Evolutionary conservation across 148 eudicot species (phyloP).

Genomic region (Dysphania ambrosioides): DNA sequence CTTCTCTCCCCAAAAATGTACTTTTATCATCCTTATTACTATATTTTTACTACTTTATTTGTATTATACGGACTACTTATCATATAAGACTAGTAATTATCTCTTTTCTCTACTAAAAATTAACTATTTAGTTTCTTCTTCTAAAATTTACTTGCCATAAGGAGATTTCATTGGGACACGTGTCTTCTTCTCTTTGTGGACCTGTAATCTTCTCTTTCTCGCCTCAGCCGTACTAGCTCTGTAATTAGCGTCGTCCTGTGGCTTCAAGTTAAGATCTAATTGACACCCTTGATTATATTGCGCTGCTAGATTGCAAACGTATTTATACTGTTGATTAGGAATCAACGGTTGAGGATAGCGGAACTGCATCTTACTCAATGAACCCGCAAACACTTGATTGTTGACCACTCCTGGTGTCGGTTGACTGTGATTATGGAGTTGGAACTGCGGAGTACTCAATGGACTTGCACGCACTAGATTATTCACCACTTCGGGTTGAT

Average conservation of each 20-base stretch:
- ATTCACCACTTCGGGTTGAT: neutral
- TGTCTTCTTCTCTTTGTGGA: neutral
- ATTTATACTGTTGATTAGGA: neutral
- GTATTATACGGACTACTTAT: no score
- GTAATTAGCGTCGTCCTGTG: no score
- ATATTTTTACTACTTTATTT: no score
- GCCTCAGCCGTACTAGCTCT: no score
- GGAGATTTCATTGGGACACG: no score
- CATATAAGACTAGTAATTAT: no score
- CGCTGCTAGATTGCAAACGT: neutral
- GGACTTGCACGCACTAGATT: neutral
- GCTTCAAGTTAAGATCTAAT: neutral
- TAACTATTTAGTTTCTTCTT: no score
- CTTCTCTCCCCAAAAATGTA: no score
- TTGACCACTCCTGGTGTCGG: neutral
- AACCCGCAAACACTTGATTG: neutral
- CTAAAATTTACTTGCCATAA: no score
- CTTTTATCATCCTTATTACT: no score
- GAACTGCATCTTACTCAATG: neutral
- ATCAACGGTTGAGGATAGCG: neutral
- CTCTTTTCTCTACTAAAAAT: no score
- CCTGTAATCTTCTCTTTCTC: no score
- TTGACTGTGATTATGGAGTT: neutral
- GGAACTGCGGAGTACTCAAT: neutral
- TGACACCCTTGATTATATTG: neutral